Conservation (phyloP, 768 basidiomycete species). For the Lyophyllum shimeji region DNA sequence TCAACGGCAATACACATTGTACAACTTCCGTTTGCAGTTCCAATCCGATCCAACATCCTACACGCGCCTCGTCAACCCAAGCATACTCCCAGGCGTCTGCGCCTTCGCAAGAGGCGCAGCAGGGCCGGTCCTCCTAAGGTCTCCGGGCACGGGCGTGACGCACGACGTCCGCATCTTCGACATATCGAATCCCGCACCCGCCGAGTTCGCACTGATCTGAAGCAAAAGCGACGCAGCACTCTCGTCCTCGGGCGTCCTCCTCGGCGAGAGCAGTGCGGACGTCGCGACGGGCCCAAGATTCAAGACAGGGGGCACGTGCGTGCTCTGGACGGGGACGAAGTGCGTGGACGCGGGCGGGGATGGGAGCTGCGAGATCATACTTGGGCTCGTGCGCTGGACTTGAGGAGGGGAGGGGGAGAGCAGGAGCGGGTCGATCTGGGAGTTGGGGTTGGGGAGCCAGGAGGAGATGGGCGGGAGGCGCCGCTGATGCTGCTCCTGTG, state of each 20-base stretch:
- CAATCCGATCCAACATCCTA: background rate
- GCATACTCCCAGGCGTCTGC: slow-evolving; percentile 21
- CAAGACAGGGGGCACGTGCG: slow-evolving; percentile 38
- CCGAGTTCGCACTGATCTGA: slow-evolving; percentile 54
- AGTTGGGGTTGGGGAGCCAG: slow-evolving; percentile 48
- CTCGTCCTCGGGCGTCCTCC: slow-evolving; percentile 65
- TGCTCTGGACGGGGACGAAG: slow-evolving; percentile 40
- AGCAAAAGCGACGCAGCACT: slow-evolving; percentile 65
- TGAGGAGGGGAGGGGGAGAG: slow-evolving; percentile 22
- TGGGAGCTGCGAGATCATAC: slow-evolving; percentile 37
- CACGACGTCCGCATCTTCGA: slow-evolving; percentile 10
- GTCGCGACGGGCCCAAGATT: slow-evolving; percentile 31
- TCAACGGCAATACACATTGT: too few relatives aligned
- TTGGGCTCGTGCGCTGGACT: too few relatives aligned
- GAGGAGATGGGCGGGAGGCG: slow-evolving; percentile 69
- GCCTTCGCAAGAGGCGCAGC: slow-evolving; percentile 7
- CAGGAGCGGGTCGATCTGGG: slow-evolving; percentile 32
- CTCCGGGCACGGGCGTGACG: slow-evolving; percentile 2
- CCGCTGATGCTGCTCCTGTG: too few relatives aligned
- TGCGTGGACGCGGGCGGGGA: slow-evolving; percentile 59
- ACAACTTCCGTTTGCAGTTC: background rate
- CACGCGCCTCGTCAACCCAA: slow-evolving; percentile 16
- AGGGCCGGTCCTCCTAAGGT: background rate
- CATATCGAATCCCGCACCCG: slow-evolving; percentile 8
- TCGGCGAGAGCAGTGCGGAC: slow-evolving; percentile 16